phyloP scores from a whole-genome alignment of 768 basidiomycete species.

The Mycena filopes region DNA sequence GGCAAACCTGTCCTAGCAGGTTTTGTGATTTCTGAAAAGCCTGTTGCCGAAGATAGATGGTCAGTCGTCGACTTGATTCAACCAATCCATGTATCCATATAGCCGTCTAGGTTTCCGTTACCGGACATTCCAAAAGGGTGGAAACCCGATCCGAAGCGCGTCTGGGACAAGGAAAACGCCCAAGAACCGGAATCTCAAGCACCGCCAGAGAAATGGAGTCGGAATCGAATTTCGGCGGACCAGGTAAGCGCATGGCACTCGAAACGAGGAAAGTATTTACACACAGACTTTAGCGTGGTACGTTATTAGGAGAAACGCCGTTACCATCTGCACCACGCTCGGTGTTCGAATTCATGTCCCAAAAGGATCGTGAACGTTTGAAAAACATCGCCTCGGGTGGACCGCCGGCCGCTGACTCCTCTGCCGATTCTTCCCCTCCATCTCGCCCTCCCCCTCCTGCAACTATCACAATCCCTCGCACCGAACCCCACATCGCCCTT shows the following conservation, averaged over 20 bases:
- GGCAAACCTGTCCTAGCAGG: slow-evolving; percentile 80
- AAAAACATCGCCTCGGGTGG: slow-evolving; percentile 61
- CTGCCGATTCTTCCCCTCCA: slow-evolving; percentile 31
- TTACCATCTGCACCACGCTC: slow-evolving; percentile 78
- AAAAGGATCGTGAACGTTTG: slow-evolving; percentile 90
- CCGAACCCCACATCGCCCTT: slow-evolving; percentile 83
- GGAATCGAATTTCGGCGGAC: slow-evolving; percentile 70
- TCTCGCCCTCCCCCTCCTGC: slow-evolving; percentile 38
- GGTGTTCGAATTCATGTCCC: slow-evolving; percentile 94
- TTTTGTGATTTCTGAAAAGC: slow-evolving; percentile 75
- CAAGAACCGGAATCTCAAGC: slow-evolving; percentile 36
- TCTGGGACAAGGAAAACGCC: slow-evolving; percentile 74
- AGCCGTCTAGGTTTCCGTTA: slow-evolving; percentile 77
- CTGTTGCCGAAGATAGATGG: slow-evolving; percentile 79
- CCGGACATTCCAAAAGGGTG: slow-evolving; percentile 87
- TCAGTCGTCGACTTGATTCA: slow-evolving; percentile 42
- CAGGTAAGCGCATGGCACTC: slow-evolving; percentile 59
- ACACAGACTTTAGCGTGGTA: slow-evolving; percentile 71
- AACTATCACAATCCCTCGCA: slow-evolving; percentile 62
- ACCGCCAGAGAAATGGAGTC: slow-evolving; percentile 57
- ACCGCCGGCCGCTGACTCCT: slow-evolving; percentile 38
- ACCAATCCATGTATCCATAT: slow-evolving; percentile 7
- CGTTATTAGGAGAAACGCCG: slow-evolving; percentile 83
- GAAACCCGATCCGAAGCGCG: slow-evolving; percentile 83
- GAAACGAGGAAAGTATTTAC: neutral